A percentile compares a stretch with the other conserved stretches of the same genome.
These are phyloP conservation scores for Naganishia antarctica DNA, from an alignment of 768 basidiomycete species.

Conservation along the genomic window DNA sequence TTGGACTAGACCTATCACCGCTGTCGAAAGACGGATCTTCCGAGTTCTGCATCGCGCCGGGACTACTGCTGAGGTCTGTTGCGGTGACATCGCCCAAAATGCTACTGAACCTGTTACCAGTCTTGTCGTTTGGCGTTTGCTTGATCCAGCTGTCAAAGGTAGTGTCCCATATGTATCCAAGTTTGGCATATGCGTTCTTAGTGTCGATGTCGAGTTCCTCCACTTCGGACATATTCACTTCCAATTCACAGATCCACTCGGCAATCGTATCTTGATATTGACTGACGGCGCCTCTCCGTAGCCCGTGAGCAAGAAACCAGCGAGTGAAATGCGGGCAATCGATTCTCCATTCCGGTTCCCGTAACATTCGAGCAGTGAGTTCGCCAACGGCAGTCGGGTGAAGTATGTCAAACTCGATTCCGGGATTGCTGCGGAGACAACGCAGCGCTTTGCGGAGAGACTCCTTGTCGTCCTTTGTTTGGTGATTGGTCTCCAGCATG, in stretches of 20 bases:
- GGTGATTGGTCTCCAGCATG: background rate
- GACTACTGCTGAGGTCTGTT: background rate
- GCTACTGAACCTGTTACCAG: background rate
- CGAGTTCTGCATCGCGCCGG: background rate
- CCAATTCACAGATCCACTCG: background rate
- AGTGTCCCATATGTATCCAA: slow-evolving; percentile 15
- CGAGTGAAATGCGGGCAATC: slow-evolving; percentile 11
- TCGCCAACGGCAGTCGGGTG: background rate
- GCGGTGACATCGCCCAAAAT: background rate
- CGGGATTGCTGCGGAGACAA: slow-evolving; percentile 17
- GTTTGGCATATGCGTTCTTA: background rate
- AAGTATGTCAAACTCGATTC: slow-evolving; percentile 1
- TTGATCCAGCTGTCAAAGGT: slow-evolving; percentile 15
- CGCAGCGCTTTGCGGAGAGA: background rate
- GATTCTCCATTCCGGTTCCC: background rate
- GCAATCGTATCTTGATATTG: background rate
- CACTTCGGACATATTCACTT: background rate
- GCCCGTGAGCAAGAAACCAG: slow-evolving; percentile 13
- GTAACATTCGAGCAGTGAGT: background rate
- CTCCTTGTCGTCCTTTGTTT: background rate
- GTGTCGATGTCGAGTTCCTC: slow-evolving; percentile 20
- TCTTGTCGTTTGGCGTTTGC: background rate
- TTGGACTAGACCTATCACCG: background rate
- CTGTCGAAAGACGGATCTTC: background rate
- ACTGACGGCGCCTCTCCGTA: background rate